Evolutionary conservation across 345 rosid species (phyloP), one percentile per base, ranked within the genome.

Genomic region (Camelina neglecta): DNA sequence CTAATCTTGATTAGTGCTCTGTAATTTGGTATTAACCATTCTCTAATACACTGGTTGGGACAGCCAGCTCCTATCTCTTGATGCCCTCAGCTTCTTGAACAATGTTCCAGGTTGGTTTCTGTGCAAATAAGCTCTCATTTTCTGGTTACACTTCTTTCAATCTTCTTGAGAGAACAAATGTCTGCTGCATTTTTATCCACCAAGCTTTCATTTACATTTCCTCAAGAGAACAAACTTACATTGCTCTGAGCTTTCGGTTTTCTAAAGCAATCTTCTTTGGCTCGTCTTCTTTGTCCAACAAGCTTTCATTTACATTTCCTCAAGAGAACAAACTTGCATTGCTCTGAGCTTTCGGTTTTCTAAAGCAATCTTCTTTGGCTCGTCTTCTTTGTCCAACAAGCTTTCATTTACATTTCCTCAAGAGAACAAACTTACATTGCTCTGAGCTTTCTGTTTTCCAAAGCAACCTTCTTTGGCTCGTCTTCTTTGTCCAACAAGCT

Each of bases 51-150:
- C 20, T 60, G 60, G 41, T 6, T 69, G 31, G 61, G 29, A n/a
- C 39, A 76, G 48, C 42, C 55, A 55, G 10, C 33, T 62, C 48
- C 50, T 21, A 42, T 5, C 31, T 69, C 60, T 24, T 76, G 58
- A 76, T 60, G 50, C 35, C 53, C 49, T 69, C 71, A 36, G 50
- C 49, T 69, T 76, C 66, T 79, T 83, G 84, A 80, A 80, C 54
- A 53, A 84, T 65, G 72, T 63, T 75, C 0, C 83, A 93, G 60
- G 83, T 86, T 85, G 42, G 82, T 84, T 85, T 90, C 95, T 90
- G 62, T 86, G 44, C 92, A 75, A 83, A 45, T 53, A 86, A 68
- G 67, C 79, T 77, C 64, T 88, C 92, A 35, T 74, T 18, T 56
- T 15, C 59, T 29, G 44, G 3, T 41, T 0, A 35, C 58, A 65